Conservation (phyloP, 805 yeast species). For the Teunomyces pallodes region DNA sequence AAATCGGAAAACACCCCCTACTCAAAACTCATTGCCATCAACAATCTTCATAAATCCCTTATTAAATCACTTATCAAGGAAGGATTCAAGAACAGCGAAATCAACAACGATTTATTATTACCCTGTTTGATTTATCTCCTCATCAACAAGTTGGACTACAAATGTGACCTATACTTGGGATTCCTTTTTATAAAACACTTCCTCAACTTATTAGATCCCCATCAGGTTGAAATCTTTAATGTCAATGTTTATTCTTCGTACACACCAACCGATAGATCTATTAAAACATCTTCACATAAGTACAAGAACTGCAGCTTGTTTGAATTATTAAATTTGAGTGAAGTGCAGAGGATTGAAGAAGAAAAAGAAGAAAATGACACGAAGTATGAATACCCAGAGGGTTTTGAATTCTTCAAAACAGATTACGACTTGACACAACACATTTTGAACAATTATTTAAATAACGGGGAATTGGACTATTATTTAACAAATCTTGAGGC, state of each 20-base stretch:
- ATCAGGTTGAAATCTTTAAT: constrained; percentile 20
- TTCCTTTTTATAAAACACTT: constrained; percentile 38
- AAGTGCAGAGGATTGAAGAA: constrained; percentile 3
- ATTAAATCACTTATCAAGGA: constrained; percentile 13
- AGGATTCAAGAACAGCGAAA: constrained; percentile 20
- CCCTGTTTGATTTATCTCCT: constrained; percentile 39
- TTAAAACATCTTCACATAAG: constrained; percentile 12
- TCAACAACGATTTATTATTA: constrained; percentile 39
- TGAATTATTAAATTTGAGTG: constrained; percentile 30
- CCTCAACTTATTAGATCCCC: constrained; percentile 31
- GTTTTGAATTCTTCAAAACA: constrained; percentile 24
- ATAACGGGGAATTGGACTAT: constrained; percentile 37
- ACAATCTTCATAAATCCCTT: constrained; percentile 31
- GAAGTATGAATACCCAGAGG: constrained; percentile 3
- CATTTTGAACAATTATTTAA: constrained; percentile 26
- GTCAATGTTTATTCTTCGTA: constrained; percentile 20
- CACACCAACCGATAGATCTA: constrained; percentile 12
- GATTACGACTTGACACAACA: constrained; percentile 31
- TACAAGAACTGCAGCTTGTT: constrained; percentile 21
- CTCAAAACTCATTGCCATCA: constrained; percentile 29
- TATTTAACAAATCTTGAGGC: constrained; percentile 45
- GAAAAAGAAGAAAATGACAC: constrained; percentile 9
- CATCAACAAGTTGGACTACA: constrained; percentile 23
- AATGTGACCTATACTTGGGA: constrained; percentile 32
- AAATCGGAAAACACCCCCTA: constrained; percentile 27